phyloP scores from a whole-genome alignment of 179 eudicot species.

The Spergularia azorica region DNA sequence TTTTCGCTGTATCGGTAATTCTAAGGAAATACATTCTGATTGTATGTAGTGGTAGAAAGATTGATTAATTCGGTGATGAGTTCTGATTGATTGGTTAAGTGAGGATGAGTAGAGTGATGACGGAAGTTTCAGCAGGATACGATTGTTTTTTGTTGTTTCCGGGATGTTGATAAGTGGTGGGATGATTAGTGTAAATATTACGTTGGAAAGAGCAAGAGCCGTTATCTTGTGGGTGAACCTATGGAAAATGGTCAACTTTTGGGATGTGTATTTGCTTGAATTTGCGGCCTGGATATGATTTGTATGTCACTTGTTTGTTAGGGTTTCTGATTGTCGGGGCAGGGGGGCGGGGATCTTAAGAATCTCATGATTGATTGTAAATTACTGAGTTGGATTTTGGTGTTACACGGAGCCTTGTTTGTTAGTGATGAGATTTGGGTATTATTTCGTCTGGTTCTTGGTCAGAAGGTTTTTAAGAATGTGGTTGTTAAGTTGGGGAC shows the following conservation, averaged over 20 bases:
- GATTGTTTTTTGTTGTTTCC: no score
- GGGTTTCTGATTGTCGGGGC: not conserved
- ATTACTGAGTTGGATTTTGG: not conserved
- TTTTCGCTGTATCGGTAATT: no score
- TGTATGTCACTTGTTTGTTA: not conserved
- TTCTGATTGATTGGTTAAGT: not conserved
- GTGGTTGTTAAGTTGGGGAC: not conserved
- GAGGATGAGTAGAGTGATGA: not conserved
- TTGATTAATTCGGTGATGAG: not conserved
- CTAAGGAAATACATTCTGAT: no score
- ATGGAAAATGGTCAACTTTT: no score
- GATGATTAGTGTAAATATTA: no score
- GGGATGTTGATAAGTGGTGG: no score
- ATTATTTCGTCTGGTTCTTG: not conserved
- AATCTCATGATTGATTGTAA: no score
- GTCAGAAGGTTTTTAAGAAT: not conserved
- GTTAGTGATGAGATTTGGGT: not conserved
- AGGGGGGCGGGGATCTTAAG: no score
- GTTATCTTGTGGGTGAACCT: no score
- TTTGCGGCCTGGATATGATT: not conserved
- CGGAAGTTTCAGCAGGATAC: not conserved
- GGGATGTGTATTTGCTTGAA: no score
- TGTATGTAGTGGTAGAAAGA: not conserved
- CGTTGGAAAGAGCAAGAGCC: no score
- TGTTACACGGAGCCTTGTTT: not conserved